Conservation (phyloP, 768 basidiomycete species). For the Panaeolus cyanescens region DNA sequence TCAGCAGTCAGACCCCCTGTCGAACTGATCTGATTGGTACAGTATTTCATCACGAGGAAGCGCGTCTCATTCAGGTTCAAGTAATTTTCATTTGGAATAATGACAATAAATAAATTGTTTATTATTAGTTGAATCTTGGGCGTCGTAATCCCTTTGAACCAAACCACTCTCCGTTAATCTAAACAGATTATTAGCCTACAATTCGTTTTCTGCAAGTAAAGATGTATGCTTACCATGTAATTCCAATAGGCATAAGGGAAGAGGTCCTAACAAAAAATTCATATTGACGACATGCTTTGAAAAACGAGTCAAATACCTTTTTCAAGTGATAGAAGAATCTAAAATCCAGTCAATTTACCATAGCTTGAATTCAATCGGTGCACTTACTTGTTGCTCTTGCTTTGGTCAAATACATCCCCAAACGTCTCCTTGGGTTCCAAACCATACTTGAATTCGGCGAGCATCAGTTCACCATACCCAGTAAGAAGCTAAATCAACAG, state of each 20-base stretch:
- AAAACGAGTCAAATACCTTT: constrained; percentile 47
- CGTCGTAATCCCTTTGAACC: constrained; percentile 34
- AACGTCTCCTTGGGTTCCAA: constrained; percentile 88
- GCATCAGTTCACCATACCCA: constrained; percentile 79
- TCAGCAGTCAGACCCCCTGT: too few relatives aligned
- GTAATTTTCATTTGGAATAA: not conserved
- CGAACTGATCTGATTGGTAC: too few relatives aligned
- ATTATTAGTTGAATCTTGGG: constrained; percentile 23
- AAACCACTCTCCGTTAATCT: constrained; percentile 50
- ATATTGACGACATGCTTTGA: constrained; percentile 10
- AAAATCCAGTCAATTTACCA: constrained; percentile 12
- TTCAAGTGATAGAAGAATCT: constrained; percentile 88
- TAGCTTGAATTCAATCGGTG: not conserved
- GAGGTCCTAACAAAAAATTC: constrained; percentile 41
- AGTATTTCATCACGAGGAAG: not conserved
- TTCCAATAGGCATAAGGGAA: constrained; percentile 84
- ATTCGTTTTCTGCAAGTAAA: constrained; percentile 14
- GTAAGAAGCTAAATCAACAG: constrained; percentile 60
- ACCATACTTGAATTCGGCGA: constrained; percentile 96
- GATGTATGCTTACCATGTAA: constrained; percentile 53
- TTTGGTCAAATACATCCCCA: constrained; percentile 66
- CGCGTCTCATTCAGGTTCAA: not conserved
- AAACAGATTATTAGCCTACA: constrained; percentile 31
- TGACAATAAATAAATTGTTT: not conserved
- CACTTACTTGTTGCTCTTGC: constrained; percentile 68